These are phyloP conservation scores for Lactarius evosmus DNA, from an alignment of 768 basidiomycete genomes.

Conservation along the genomic window DNA sequence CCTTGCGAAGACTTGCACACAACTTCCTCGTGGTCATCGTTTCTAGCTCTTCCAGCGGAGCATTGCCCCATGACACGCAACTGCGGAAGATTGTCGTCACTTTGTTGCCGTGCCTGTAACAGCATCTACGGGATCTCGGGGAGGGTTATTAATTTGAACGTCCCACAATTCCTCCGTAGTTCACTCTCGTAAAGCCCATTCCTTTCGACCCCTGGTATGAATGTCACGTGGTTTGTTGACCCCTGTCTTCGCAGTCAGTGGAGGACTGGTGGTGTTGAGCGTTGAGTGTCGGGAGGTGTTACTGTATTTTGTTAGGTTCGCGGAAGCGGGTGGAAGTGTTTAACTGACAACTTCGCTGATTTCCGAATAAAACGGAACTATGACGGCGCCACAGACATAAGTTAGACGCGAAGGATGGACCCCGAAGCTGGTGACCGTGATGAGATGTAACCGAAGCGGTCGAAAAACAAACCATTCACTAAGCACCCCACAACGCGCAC, in stretches of 20 bases:
- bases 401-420: slow-evolving; percentile 13
- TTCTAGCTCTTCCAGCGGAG: not conserved
- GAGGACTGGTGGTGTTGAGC: too few species aligned
- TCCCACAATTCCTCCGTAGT: not conserved
- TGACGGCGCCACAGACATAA: slow-evolving; percentile 14
- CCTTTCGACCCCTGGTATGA: not conserved
- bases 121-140: not conserved
- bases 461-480: slow-evolving; percentile 2
- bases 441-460: not conserved
- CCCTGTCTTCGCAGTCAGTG: not conserved
- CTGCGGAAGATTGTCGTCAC: not conserved
- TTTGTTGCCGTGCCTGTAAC: not conserved
- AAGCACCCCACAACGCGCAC: slow-evolving; percentile 16
- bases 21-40: not conserved
- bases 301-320: too few species aligned
- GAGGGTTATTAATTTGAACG: not conserved
- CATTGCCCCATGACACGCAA: not conserved
- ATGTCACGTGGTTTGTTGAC: not conserved
- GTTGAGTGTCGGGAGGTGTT: not conserved
- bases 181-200: not conserved
- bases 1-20: not conserved
- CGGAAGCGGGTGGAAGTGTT: too few species aligned
- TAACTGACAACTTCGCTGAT: not conserved
- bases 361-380: slow-evolving; percentile 9
- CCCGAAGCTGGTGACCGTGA: slow-evolving; percentile 9